Evolutionary conservation across 2,329 filamentous ascomycete genomes (phyloP).

Genomic region (Dothideomycetes sp.): DNA sequence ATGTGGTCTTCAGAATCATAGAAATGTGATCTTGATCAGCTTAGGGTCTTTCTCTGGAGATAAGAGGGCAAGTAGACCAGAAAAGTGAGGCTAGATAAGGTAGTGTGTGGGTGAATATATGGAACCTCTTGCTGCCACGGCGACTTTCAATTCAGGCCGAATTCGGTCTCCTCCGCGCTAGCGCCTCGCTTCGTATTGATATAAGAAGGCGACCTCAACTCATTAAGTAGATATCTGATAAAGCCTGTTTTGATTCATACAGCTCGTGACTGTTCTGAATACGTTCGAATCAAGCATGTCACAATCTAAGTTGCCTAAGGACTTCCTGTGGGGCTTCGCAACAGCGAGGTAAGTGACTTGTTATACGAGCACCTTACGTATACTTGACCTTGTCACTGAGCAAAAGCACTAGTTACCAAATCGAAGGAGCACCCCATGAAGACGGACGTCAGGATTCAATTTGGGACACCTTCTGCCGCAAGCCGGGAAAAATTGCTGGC

Average conservation of each 20-base stretch:
- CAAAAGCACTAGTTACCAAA: slow-evolving; percentile 59
- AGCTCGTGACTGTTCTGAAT: background rate
- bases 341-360: slow-evolving; percentile 44
- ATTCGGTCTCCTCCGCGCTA: no score
- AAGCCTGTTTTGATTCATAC: background rate
- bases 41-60: no score
- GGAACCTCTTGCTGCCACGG: no score
- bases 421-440: slow-evolving; percentile 64
- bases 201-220: no score
- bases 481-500: slow-evolving; percentile 72
- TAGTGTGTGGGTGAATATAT: no score
- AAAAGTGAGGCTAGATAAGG: no score
- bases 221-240: background rate
- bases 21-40: no score
- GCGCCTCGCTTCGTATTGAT: no score
- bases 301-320: slow-evolving; percentile 15
- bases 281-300: slow-evolving; percentile 1
- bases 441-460: slow-evolving; percentile 75
- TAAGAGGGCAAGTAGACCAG: no score
- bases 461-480: slow-evolving; percentile 81
- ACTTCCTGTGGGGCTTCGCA: slow-evolving; percentile 50
- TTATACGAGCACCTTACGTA: background rate
- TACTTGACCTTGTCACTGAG: slow-evolving; percentile 7
- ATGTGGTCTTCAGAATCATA: no score
- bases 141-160: no score